phyloP scores from a whole-genome alignment of 2,329 filamentous ascomycete genomes.

The Bimuria novae-zelandiae region DNA sequence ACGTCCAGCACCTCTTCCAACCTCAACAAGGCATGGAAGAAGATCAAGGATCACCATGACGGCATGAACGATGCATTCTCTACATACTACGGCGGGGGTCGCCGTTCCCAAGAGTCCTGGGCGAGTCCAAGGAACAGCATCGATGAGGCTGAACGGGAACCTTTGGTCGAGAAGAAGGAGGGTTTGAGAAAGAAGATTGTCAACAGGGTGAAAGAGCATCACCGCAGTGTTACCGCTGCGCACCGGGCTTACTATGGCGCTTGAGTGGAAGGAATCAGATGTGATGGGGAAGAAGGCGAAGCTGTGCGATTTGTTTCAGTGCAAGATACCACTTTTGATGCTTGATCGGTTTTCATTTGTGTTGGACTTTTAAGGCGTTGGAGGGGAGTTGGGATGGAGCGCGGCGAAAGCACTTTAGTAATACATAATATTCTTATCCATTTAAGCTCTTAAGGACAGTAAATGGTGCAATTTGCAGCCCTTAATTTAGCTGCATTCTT shows the following conservation, averaged over 20 bases:
- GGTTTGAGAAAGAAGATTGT: neutral
- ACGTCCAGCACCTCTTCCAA: constrained; percentile 2
- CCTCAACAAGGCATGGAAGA: constrained; percentile 4
- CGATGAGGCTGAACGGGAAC: neutral
- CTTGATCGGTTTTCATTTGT: neutral
- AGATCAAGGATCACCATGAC: constrained; percentile 4
- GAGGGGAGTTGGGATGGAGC: neutral
- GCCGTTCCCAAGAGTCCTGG: neutral
- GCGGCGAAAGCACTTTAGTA: too few species aligned
- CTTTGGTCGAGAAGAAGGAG: neutral
- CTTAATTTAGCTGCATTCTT: too few species aligned
- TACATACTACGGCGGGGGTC: constrained; percentile 2
- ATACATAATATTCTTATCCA: too few species aligned
- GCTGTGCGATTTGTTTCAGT: neutral
- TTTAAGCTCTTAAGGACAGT: too few species aligned
- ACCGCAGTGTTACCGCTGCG: constrained; percentile 2
- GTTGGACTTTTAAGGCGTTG: neutral
- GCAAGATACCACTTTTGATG: neutral
- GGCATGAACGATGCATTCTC: constrained; percentile 4
- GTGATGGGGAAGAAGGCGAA: neutral
- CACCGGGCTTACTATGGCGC: neutral
- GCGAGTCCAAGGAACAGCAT: neutral
- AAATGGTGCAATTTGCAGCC: too few species aligned
- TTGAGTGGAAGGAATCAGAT: neutral
- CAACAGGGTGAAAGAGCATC: neutral